Percentiles rank a stretch among this genome's conserved stretches.
Evolutionary conservation across 148 eudicot species (phyloP).

Genomic region (Arbutus unedo): DNA sequence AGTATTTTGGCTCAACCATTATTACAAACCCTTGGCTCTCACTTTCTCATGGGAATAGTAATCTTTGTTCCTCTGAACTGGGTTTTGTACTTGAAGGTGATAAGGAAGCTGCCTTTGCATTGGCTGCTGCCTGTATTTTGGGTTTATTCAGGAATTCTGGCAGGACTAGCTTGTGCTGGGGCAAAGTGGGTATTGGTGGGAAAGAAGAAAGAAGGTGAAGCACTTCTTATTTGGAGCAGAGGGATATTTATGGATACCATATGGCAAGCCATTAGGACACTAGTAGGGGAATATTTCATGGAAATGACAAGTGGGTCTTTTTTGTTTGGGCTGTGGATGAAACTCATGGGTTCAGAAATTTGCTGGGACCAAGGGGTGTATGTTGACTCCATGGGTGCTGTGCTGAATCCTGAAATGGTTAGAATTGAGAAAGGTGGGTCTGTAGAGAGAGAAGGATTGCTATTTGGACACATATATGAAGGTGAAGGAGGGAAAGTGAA

Average conservation of each 20-base stretch:
- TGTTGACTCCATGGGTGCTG: slow-evolving; percentile 40
- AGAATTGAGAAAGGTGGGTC: slow-evolving; percentile 30
- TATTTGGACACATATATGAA: slow-evolving; percentile 49
- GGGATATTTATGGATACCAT: slow-evolving; percentile 39
- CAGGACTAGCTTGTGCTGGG: slow-evolving; percentile 31
- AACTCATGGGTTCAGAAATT: slow-evolving; percentile 40
- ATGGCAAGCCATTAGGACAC: slow-evolving; percentile 48
- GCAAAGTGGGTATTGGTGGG: slow-evolving; percentile 44
- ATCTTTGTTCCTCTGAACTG: slow-evolving; percentile 28
- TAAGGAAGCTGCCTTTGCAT: slow-evolving; percentile 9
- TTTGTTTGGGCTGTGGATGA: slow-evolving; percentile 38
- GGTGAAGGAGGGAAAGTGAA: slow-evolving; percentile 49
- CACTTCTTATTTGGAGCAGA: slow-evolving; percentile 31
- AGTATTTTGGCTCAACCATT: slow-evolving; percentile 31
- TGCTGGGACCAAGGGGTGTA: slow-evolving; percentile 27
- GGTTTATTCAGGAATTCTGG: slow-evolving; percentile 32
- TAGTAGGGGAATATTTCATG: slow-evolving; percentile 43
- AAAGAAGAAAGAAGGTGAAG: slow-evolving; percentile 32
- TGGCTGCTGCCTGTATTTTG: slow-evolving; percentile 36
- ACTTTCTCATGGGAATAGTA: slow-evolving; percentile 35
- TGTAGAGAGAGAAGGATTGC: slow-evolving; percentile 35
- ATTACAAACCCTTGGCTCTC: slow-evolving; percentile 29
- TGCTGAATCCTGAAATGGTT: slow-evolving; percentile 46
- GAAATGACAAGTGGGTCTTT: slow-evolving; percentile 37
- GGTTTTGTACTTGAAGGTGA: slow-evolving; percentile 23